phyloP scores from a whole-genome alignment of 176 grass and related monocot genomes.

The Aegilops bicornis region DNA sequence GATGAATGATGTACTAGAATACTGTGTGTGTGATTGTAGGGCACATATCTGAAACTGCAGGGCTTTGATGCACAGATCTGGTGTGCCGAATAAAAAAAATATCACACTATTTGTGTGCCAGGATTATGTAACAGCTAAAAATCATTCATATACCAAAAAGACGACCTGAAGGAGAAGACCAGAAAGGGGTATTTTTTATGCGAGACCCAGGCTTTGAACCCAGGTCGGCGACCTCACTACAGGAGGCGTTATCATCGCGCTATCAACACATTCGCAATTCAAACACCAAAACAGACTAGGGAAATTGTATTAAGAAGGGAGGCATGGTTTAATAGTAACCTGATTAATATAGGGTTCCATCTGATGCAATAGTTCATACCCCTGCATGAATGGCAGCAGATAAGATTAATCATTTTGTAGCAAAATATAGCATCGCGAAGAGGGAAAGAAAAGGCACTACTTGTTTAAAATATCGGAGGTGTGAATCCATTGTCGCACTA shows the following conservation, averaged over 20 bases:
- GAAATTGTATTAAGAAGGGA: conserved; percentile 15
- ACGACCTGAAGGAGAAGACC: neutral
- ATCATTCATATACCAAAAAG: neutral
- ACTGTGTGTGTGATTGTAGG: neutral
- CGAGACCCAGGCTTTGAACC: neutral
- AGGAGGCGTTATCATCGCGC: neutral
- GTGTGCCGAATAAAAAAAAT: neutral
- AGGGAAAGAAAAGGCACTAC: conserved; percentile 40
- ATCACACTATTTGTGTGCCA: neutral
- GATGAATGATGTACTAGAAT: neutral
- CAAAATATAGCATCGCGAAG: conserved; percentile 31
- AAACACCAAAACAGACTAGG: neutral
- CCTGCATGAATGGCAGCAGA: conserved; percentile 56
- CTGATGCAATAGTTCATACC: conserved; percentile 90
- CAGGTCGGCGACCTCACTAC: neutral
- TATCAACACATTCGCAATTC: neutral
- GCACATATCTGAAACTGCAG: neutral
- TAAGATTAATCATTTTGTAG: conserved; percentile 28
- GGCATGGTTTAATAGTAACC: conserved; percentile 45
- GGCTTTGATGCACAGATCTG: neutral
- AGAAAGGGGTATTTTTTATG: neutral
- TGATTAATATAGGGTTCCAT: conserved; percentile 99
- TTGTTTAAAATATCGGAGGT: conserved; percentile 99
- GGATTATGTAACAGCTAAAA: neutral
- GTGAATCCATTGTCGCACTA: conserved; percentile 90